phyloP scores from a whole-genome alignment of 306 rosid genomes.

The Prosopis cineraria region DNA sequence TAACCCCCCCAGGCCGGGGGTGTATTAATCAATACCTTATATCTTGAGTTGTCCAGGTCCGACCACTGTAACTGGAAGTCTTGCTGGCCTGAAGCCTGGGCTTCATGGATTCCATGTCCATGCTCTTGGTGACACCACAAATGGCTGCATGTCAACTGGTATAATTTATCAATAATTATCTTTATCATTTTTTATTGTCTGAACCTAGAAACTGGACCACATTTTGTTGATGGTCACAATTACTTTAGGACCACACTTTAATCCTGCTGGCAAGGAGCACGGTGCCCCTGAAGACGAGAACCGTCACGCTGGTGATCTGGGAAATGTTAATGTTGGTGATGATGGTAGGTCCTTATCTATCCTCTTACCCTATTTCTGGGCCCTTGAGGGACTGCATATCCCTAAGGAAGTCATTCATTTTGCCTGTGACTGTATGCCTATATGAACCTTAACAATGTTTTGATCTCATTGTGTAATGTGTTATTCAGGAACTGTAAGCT shows the following conservation, averaged over 20 bases:
- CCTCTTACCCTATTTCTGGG: neutral
- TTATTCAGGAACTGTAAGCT: slow-evolving; percentile 65
- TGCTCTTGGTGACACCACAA: slow-evolving; percentile 95
- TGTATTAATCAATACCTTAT: slow-evolving; percentile 15
- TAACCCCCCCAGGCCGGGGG: too few species aligned
- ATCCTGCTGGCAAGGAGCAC: slow-evolving; percentile 77
- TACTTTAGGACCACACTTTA: slow-evolving; percentile 78
- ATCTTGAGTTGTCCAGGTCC: slow-evolving; percentile 51
- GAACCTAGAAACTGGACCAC: neutral
- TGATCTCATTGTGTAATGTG: slow-evolving; percentile 38
- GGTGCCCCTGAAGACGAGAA: slow-evolving; percentile 81
- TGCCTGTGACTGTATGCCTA: neutral
- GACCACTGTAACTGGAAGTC: slow-evolving; percentile 76
- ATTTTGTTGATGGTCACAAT: neutral
- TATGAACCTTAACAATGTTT: slow-evolving; percentile 34
- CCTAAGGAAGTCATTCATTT: neutral
- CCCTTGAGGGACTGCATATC: neutral
- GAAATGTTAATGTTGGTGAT: slow-evolving; percentile 76
- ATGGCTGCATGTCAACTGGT: slow-evolving; percentile 99
- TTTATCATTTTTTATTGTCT: neutral
- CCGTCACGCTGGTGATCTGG: slow-evolving; percentile 98
- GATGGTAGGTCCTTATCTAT: slow-evolving; percentile 62
- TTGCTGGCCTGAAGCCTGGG: slow-evolving; percentile 86
- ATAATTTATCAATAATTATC: slow-evolving; percentile 16
- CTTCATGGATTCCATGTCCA: slow-evolving; percentile 97